Base-by-base conservation (phyloP, 2,329 filamentous ascomycete species). In the Xylariaceae sp. region DNA sequence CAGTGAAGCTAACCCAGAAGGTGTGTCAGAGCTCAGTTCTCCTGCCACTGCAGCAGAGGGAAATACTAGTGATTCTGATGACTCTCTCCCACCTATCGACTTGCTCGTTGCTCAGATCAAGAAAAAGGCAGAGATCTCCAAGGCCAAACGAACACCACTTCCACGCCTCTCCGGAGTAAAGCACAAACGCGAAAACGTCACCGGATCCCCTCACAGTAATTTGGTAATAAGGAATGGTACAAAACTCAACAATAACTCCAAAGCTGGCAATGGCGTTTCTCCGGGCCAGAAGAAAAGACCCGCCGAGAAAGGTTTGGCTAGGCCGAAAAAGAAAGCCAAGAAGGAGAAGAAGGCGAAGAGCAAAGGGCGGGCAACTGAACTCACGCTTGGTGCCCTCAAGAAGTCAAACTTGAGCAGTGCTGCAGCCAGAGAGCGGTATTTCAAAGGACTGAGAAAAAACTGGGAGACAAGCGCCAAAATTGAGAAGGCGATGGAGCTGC, bases 391-490 rank as follows among this genome's bases (percentile, higher is more conserved):
- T 4, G 60, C 61, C 3, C 56, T 67, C 19, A 67, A 65, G 32
- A 62, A 59, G 41, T 61, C 59, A 8, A 62, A 59, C 21, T 56
- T 55, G 43, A 61, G 30, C 5, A 68, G 61, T 45, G 57, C 59
- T 3, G 55, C 55, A 21, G 65, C 63, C 5, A 67, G 63, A 39
- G 58, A 57, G 18, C 61, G 59, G 15, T 68, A 67, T 50, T 47
- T 65, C 36, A 58, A 56, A 6, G 55, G 53, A 15, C 60, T 69
- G 2, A 58, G 62, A 42, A 54, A 60, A 34, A 61, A 67, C 13
- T 69, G 57, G 50, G 64, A 65, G 26, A 53, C 65, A 2, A 70
- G 68, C 46, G 64, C 65, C 3, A 70, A 70, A 45, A 65, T 62
- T 30, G 60, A 64, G 36, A 66, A 63, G 51, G 64, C 63, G 12